phyloP scores from a whole-genome alignment of 768 basidiomycete genomes.

The Kondoa subrosea region DNA sequence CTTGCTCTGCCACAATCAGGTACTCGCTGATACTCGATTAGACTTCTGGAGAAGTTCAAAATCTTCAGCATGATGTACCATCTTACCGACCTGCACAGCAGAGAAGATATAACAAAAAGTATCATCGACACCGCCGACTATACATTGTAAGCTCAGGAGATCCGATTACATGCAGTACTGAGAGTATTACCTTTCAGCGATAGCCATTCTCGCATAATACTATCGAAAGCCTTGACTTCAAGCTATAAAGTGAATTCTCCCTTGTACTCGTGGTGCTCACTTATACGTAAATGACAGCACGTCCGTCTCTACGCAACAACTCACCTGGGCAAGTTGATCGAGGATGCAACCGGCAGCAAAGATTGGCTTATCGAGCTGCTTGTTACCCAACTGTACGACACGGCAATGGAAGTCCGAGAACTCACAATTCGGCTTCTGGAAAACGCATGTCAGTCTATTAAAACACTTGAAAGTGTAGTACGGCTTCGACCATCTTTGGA shows the following conservation, averaged over 20 bases:
- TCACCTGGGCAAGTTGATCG: conserved; percentile 67
- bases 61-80: conserved; percentile 94
- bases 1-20: conserved; percentile 91
- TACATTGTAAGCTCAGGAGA: conserved; percentile 20
- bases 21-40: conserved; percentile 80
- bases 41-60: conserved; percentile 73
- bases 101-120: conserved; percentile 79
- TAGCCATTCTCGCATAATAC: conserved; percentile 78
- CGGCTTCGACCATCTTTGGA: conserved; percentile 89
- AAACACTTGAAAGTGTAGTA: conserved; percentile 73
- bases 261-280: too few species aligned
- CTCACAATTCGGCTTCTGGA: conserved; percentile 75
- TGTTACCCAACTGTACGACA: conserved; percentile 89
- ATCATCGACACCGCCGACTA: conserved; percentile 88
- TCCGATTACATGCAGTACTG: background rate
- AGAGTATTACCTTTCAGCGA: conserved; percentile 42
- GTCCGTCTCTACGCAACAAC: conserved; percentile 74
- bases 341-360: conserved; percentile 45
- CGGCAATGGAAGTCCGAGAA: conserved; percentile 72
- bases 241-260: conserved; percentile 69
- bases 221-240: conserved; percentile 87
- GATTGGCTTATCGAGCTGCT: conserved; percentile 81
- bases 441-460: conserved; percentile 69
- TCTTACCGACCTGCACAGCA: conserved; percentile 68
- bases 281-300: conserved; percentile 43